Percentiles rank a stretch among this genome's conserved stretches.
Conservation (phyloP, 1,284 basidiomycete genomes). For the Fistulinella cinereoalba region DNA sequence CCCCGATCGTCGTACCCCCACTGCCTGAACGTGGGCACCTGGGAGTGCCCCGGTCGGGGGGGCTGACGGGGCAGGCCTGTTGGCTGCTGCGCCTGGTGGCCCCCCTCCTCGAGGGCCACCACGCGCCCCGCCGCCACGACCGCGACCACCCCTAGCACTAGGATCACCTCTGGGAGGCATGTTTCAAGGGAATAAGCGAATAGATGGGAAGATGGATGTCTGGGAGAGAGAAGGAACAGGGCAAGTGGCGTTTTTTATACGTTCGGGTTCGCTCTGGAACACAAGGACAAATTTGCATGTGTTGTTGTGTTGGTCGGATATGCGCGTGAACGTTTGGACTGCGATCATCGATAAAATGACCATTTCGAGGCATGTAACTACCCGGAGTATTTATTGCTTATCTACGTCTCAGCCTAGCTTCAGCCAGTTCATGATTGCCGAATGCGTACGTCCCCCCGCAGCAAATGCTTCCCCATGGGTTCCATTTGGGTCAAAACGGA, state of each 20-base stretch:
- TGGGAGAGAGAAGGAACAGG: slow-evolving; percentile 13
- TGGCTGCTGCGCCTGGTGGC: slow-evolving; percentile 32
- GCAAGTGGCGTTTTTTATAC: slow-evolving; percentile 12
- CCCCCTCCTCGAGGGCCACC: slow-evolving; percentile 30
- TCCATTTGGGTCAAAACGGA: slow-evolving; percentile 68
- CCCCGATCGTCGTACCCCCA: slow-evolving; percentile 64
- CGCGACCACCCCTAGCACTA: slow-evolving; percentile 22
- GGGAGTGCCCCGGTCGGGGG: slow-evolving; percentile 34
- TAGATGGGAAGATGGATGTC: slow-evolving; percentile 19
- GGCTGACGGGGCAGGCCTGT: slow-evolving; percentile 32
- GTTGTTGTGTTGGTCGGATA: too few species aligned
- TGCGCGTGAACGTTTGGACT: slow-evolving; percentile 5
- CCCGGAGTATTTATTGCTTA: background rate
- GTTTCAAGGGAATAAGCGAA: background rate
- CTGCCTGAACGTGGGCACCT: slow-evolving; percentile 47
- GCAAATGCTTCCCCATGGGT: slow-evolving; percentile 73
- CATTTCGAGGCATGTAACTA: background rate
- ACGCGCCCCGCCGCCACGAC: slow-evolving; percentile 21
- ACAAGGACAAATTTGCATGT: slow-evolving; percentile 28
- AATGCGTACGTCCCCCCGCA: slow-evolving; percentile 51
- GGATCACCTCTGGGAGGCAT: slow-evolving; percentile 31
- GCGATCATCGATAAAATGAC: slow-evolving; percentile 26
- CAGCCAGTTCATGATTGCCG: slow-evolving; percentile 67
- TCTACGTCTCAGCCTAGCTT: slow-evolving; percentile 7
- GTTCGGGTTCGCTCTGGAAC: background rate